phyloP scores from a whole-genome alignment of 345 rosid genomes.

The Eucalyptus lansdowneana region DNA sequence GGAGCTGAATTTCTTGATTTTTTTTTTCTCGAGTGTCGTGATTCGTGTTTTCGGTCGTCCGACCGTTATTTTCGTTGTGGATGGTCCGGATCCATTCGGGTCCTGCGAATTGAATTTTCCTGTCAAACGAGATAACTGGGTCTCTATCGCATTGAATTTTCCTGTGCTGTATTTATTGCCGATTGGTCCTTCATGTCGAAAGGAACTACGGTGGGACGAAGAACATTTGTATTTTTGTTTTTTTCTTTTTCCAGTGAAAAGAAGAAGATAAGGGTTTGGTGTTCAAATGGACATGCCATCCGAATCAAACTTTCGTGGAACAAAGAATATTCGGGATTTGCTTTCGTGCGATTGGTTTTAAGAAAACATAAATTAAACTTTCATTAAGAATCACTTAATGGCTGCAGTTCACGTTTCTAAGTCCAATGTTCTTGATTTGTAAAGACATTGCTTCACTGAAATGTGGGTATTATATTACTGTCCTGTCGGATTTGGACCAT shows the following conservation, averaged over 20 bases:
- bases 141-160: background rate
- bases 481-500: background rate
- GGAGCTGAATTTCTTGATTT: background rate
- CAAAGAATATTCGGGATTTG: background rate
- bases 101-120: background rate
- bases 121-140: background rate
- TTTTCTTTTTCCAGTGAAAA: background rate
- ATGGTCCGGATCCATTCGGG: background rate
- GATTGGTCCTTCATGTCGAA: background rate
- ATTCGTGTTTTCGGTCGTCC: background rate
- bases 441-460: background rate
- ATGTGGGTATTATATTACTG: background rate
- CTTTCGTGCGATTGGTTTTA: background rate
- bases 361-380: background rate
- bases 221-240: background rate
- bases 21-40: background rate
- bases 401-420: background rate
- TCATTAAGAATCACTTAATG: background rate
- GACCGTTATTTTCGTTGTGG: background rate
- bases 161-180: background rate
- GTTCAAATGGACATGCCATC: background rate
- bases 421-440: background rate
- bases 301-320: background rate
- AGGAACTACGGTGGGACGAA: background rate
- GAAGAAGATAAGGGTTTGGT: background rate